Evolutionary conservation across 257 asterid species (phyloP), one percentile per base, ranked within the genome.

Genomic region (Prunella vulgaris): DNA sequence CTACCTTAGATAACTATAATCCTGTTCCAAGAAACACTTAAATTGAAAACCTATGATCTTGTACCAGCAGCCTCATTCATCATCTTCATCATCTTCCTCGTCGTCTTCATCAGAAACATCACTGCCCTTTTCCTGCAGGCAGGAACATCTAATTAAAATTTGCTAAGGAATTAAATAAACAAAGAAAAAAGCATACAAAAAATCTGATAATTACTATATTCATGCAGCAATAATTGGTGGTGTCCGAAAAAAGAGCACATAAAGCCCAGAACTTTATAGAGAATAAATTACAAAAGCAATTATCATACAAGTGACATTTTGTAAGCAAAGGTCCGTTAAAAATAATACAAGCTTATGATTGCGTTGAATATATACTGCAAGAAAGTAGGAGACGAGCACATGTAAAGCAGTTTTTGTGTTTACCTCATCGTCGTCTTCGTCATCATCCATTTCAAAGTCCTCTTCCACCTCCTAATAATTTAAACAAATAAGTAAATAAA

Each of bases 381-480:
- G 25, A 4, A 35, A 24, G 35, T 22, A 22, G 60, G 21, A 12
- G 44, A 10, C n/a, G 24, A 18, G 24, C 21, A 27, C 22, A 44
- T n/a, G 1, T 37, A 51, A 51, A 28, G 18, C 15, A 7, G 42
- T 46, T 18, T 51, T 28, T 25, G 1, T 44, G 69, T 59, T 69
- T 71, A 84, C 92, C 84, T 86, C 89, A 69, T 86, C 92, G 66
- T 83, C 87, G 15, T 83, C 88, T 1, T 76, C 78, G 4, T 74
- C 78, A 20, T 75, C 91, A 22, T 81, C 89, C 77, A 67, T 64
- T 56, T 81, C 94, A 69, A 74, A 49, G 10, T 84, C 89, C 68
- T 86, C 92, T 78, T 86, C 93, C 68, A 83, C 82, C 66, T 83
- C 90, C 88, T 84, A 66, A 46, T 54, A 37, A 62, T 21, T 44